Base-by-base conservation (phyloP, 345 rosid species). In the Citrus unshiu region DNA sequence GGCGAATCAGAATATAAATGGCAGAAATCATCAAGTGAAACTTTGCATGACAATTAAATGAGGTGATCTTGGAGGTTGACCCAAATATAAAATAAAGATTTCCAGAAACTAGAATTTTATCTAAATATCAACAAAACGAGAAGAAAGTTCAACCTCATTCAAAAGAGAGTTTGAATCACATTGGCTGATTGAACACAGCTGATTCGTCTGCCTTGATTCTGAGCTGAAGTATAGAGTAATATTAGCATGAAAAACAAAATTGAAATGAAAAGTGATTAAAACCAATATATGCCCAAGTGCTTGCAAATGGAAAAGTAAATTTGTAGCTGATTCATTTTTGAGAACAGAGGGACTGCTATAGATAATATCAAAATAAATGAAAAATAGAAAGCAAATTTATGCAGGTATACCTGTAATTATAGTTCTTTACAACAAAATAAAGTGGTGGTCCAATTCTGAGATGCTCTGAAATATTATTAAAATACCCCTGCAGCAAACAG, bases 151-250 rank as follows among this genome's bases (percentile, higher is more conserved):
- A 85, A 91, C 98, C 97, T 94, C 98, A 78, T 91, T 94, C 81
- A 92, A 87, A 65, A 94, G 93, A 77, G 98, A 93, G 84, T 86
- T 85, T 2, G 99, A 89, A 86, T 90, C 90, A 87, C 99, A 95
- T 63, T 87, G 89, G 86, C 88, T 95, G 89, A 95, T 93, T 83
- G 99, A 92, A 87, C 99, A 95, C 83, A 95, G 65, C 91, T 89
- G 86, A 85, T 95, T 88, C 68, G 98, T 95, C 13, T 91, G 91
- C 77, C 86, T 87, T 82, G 99, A 95, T 78, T 89, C 95, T 78
- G 78, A 82, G 88, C 97, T 95, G 94, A 89, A 83, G 83, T 83
- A 73, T 30, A 29, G 35, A 70, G 60, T 1, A 51, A 51, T 39
- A 51, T 70, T 51, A 76, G 74, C 73, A 81, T 79, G 72, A 76